phyloP scores from a whole-genome alignment of 1,284 basidiomycete genomes.

The Tremellales sp. region DNA sequence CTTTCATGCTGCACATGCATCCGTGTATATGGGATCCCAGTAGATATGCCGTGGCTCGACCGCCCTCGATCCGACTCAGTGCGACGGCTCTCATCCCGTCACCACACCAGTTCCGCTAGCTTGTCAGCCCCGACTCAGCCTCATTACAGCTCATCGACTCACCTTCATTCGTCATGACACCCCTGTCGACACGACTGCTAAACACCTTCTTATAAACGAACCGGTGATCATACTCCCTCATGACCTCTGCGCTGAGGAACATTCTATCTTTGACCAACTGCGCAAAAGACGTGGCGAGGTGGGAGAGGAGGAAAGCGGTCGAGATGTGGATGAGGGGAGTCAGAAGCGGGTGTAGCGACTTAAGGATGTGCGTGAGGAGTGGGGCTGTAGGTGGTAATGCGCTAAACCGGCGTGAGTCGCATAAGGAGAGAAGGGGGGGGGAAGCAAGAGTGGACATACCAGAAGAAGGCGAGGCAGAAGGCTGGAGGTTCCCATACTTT shows the following conservation, averaged over 20 bases:
- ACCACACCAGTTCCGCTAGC: conserved; percentile 8
- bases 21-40: background rate
- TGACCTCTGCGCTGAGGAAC: conserved; percentile 45
- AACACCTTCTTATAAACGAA: conserved; percentile 47
- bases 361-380: conserved; percentile 35
- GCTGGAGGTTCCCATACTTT: conserved; percentile 47
- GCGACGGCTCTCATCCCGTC: too few relatives aligned
- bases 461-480: conserved; percentile 47
- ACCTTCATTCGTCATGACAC: conserved; percentile 42
- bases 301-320: conserved; percentile 30
- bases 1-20: too few relatives aligned
- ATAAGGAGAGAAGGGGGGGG: background rate
- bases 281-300: conserved; percentile 31
- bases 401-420: conserved; percentile 10
- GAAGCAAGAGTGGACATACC: conserved; percentile 21
- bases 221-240: conserved; percentile 47
- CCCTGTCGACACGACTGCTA: conserved; percentile 36
- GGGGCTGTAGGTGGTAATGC: conserved; percentile 39
- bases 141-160: conserved; percentile 5
- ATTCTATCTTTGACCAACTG: conserved; percentile 46
- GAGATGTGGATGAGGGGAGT: conserved; percentile 32
- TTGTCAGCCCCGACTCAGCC: background rate
- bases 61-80: too few relatives aligned
- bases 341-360: conserved; percentile 33
- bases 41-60: too few relatives aligned